Evolutionary conservation across 331 rosid species (phyloP).

Genomic region (Telfairia occidentalis): DNA sequence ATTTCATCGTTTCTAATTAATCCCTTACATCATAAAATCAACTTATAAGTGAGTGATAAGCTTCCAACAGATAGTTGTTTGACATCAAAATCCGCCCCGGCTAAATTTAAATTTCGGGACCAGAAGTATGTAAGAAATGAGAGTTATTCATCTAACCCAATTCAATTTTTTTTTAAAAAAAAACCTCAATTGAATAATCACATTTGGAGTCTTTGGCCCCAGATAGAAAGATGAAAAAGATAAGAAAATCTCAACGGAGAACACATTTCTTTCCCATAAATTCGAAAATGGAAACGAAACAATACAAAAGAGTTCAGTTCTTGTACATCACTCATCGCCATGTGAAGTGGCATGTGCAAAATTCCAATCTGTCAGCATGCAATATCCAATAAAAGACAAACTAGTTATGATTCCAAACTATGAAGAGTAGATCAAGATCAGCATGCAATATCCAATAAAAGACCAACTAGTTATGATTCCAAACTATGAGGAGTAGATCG

Average conservation of each 20-base stretch:
- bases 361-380: neutral
- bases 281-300: neutral
- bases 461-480: neutral
- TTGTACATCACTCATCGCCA: neutral
- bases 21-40: neutral
- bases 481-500: neutral
- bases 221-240: neutral
- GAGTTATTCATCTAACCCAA: neutral
- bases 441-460: neutral
- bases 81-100: neutral
- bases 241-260: neutral
- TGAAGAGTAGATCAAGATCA: conserved; percentile 2
- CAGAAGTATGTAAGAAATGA: neutral
- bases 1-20: neutral
- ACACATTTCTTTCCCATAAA: conserved; percentile 1
- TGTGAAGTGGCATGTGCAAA: neutral
- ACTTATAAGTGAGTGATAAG: neutral
- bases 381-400: neutral
- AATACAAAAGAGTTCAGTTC: neutral
- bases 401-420: neutral
- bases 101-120: neutral
- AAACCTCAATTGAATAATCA: neutral
- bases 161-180: too few relatives aligned
- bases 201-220: neutral
- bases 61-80: neutral